Conservation (phyloP, 2,329 filamentous ascomycete species). For the Trichothecium sympodiale region DNA sequence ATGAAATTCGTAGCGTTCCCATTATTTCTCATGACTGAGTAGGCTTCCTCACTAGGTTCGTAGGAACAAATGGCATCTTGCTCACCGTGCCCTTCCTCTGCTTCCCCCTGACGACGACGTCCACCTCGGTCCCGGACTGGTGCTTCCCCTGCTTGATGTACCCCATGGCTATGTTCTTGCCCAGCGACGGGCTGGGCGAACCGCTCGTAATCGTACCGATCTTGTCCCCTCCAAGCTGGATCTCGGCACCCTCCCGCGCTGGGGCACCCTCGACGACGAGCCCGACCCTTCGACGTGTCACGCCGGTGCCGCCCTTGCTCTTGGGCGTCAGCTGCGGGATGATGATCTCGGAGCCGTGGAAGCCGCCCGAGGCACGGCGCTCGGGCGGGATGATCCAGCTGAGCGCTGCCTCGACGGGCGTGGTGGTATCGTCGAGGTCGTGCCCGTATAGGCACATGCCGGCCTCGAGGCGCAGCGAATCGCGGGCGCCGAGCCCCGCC, state of each 20-base stretch:
- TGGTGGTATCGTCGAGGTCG: slow-evolving; percentile 72
- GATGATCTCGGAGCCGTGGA: slow-evolving; percentile 74
- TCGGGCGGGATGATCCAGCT: slow-evolving; percentile 78
- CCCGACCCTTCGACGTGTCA: slow-evolving; percentile 65
- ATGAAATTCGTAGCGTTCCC: too few relatives aligned
- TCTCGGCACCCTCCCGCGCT: slow-evolving; percentile 77
- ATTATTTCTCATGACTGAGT: too few relatives aligned
- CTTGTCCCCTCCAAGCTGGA: slow-evolving; percentile 54
- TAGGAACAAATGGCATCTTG: slow-evolving; percentile 82
- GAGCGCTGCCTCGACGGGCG: slow-evolving; percentile 45
- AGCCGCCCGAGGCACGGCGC: slow-evolving; percentile 56
- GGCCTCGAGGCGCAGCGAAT: slow-evolving; percentile 86
- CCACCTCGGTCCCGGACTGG: slow-evolving; percentile 73
- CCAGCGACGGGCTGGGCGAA: slow-evolving; percentile 74
- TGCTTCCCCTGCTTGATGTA: slow-evolving; percentile 75
- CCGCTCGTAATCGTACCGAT: slow-evolving; percentile 82
- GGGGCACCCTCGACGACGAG: slow-evolving; percentile 77
- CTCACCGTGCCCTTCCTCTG: slow-evolving; percentile 62
- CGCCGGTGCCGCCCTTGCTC: slow-evolving; percentile 60
- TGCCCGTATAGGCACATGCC: slow-evolving; percentile 99
- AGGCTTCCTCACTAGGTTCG: slow-evolving; percentile 29
- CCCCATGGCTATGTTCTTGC: slow-evolving; percentile 92
- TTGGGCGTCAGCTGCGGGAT: slow-evolving; percentile 64
- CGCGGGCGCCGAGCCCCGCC: slow-evolving; percentile 80
- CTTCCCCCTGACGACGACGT: slow-evolving; percentile 68